These are phyloP conservation scores for Solanum megistacrolobum DNA, from an alignment of 257 asterid species.

Conservation along the genomic window DNA sequence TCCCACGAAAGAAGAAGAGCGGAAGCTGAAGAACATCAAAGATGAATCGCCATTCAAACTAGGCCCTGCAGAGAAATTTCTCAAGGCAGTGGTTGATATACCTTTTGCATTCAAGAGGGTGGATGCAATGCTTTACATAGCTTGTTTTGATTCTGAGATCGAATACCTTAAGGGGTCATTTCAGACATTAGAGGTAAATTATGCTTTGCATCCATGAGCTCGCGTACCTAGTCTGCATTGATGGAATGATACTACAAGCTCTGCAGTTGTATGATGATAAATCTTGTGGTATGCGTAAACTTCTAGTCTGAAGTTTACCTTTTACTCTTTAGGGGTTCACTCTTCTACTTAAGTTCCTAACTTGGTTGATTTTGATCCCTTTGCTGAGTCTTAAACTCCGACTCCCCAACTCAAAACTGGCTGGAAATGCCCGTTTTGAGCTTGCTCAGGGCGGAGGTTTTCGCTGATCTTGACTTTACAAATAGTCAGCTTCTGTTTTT, in stretches of 20 bases:
- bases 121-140: conserved; percentile 68
- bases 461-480: background rate
- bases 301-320: background rate
- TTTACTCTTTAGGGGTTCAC: background rate
- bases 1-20: conserved; percentile 68
- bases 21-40: conserved; percentile 43
- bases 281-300: background rate
- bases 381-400: background rate
- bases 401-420: background rate
- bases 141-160: conserved; percentile 57
- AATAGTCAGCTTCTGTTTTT: background rate
- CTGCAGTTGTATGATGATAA: background rate
- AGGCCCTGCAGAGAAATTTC: conserved; percentile 72
- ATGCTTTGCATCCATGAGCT: background rate
- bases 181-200: conserved; percentile 63
- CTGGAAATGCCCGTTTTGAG: background rate
- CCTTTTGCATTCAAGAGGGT: conserved; percentile 76
- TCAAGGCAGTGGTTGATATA: conserved; percentile 56
- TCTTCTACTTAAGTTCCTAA: background rate
- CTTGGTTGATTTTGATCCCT: background rate
- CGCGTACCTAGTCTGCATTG: background rate
- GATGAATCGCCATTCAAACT: conserved; percentile 48
- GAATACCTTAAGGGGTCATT: conserved; percentile 67
- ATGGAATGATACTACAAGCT: background rate
- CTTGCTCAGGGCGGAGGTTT: background rate